A percentile compares a stretch with the other conserved stretches of the same genome.
These are phyloP conservation scores for Celoporthe dispersa DNA, from an alignment of 2,329 filamentous ascomycete species.

Conservation along the genomic window DNA sequence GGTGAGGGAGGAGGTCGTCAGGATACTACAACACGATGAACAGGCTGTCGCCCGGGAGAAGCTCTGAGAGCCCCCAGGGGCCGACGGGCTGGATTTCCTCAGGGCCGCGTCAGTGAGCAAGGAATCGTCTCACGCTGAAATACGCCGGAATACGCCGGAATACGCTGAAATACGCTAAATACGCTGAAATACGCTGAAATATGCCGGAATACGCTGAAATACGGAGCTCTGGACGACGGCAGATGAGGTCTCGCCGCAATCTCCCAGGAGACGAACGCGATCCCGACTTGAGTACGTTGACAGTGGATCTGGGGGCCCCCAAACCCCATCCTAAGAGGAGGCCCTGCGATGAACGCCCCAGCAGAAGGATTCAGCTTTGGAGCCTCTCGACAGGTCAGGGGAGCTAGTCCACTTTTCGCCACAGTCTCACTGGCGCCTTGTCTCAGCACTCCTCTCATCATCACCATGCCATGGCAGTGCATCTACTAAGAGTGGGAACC, in stretches of 20 bases:
- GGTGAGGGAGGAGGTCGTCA: slow-evolving; percentile 55
- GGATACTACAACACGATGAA: slow-evolving; percentile 50
- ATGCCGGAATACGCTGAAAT: no score
- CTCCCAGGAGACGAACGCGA: not conserved
- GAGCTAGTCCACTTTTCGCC: not conserved
- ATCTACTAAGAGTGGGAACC: not conserved
- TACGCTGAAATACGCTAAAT: no score
- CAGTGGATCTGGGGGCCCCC: not conserved
- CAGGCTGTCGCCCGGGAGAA: slow-evolving; percentile 40
- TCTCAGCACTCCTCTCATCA: not conserved
- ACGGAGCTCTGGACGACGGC: no score
- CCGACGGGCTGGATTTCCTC: not conserved
- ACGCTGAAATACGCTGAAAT: no score
- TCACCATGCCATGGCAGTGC: not conserved
- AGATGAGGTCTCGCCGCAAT: not conserved
- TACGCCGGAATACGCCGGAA: no score
- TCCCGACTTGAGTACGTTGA: not conserved
- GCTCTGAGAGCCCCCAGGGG: slow-evolving; percentile 37
- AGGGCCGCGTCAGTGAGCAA: not conserved
- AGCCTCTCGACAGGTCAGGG: not conserved
- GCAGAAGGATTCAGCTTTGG: not conserved
- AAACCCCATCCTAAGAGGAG: not conserved
- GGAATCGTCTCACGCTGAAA: no score
- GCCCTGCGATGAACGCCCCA: not conserved
- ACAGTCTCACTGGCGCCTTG: not conserved